phyloP scores from a whole-genome alignment of 257 asterid species.

The Ballota nigra region DNA sequence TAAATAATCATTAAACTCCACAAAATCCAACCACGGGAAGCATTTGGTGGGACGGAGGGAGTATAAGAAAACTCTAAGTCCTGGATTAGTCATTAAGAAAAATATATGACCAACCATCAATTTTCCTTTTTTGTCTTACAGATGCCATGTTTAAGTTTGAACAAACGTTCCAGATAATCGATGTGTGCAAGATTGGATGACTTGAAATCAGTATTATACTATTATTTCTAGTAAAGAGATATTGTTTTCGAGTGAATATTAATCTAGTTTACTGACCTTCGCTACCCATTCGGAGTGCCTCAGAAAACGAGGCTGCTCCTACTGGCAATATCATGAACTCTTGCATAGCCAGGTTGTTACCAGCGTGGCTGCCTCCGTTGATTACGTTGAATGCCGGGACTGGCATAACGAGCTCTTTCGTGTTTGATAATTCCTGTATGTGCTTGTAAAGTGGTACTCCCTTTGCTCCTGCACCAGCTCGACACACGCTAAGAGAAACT shows the following conservation, averaged over 20 bases:
- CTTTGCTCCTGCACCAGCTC: constrained; percentile 99
- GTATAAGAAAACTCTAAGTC: background rate
- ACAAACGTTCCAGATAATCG: background rate
- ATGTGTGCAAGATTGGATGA: background rate
- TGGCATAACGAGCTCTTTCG: constrained; percentile 94
- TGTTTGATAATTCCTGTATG: constrained; percentile 83
- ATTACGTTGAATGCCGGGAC: constrained; percentile 98
- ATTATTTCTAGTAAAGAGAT: background rate
- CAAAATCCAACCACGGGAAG: too few species aligned
- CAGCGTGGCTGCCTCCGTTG: constrained; percentile 99
- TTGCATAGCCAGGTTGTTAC: constrained; percentile 97
- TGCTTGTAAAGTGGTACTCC: constrained; percentile 81
- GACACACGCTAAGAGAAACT: constrained; percentile 88
- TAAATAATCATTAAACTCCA: too few species aligned
- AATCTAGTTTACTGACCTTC: constrained; percentile 57
- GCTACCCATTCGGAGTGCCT: constrained; percentile 92
- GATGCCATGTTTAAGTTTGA: background rate
- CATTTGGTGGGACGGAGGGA: too few species aligned
- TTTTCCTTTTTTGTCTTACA: background rate
- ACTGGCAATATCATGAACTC: constrained; percentile 97
- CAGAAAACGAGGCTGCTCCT: constrained; percentile 83
- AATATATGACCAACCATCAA: background rate
- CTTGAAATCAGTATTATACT: background rate
- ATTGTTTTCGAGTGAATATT: background rate
- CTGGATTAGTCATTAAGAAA: background rate